A percentile compares a stretch with the other conserved stretches of the same genome.
Evolutionary conservation across 208 protist species (phyloP).

Genomic region (Trypanosoma boissoni): DNA sequence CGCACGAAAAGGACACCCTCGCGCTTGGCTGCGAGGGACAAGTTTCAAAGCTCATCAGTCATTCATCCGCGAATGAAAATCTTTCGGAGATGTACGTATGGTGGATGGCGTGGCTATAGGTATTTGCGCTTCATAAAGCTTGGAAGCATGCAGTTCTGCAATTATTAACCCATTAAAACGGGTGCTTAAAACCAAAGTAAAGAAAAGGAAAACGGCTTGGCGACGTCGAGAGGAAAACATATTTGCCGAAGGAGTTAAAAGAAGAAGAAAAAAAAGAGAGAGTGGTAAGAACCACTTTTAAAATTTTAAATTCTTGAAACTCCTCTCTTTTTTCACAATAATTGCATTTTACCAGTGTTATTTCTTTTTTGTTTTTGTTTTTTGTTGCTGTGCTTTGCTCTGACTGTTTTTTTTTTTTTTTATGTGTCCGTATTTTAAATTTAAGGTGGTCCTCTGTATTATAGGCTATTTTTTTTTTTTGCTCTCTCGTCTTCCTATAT

Average conservation of each 20-base stretch:
- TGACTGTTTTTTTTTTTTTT: constrained; percentile 6
- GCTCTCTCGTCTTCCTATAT: background rate
- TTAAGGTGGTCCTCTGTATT: no score
- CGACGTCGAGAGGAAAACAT: no score
- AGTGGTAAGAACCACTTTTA: background rate
- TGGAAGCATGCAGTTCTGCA: no score
- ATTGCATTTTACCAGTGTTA: background rate
- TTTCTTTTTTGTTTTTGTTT: constrained; percentile 17
- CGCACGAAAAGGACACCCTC: constrained; percentile 53
- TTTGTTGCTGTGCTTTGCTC: no score
- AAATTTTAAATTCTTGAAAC: background rate
- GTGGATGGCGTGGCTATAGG: constrained; percentile 97
- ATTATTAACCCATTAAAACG: no score
- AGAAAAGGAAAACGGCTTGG: no score
- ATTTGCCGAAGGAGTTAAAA: no score
- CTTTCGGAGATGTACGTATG: constrained; percentile 95
- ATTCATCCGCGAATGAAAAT: constrained; percentile 90
- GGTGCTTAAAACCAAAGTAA: no score
- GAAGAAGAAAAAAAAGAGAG: constrained; percentile 8
- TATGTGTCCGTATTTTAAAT: background rate
- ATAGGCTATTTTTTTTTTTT: constrained; percentile 4
- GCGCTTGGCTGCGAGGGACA: constrained; percentile 91
- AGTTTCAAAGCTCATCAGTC: constrained; percentile 91
- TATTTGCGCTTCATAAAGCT: no score
- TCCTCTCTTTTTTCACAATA: background rate